These are phyloP conservation scores for Salix viminalis DNA, from an alignment of 345 rosid genomes.

Conservation along the genomic window DNA sequence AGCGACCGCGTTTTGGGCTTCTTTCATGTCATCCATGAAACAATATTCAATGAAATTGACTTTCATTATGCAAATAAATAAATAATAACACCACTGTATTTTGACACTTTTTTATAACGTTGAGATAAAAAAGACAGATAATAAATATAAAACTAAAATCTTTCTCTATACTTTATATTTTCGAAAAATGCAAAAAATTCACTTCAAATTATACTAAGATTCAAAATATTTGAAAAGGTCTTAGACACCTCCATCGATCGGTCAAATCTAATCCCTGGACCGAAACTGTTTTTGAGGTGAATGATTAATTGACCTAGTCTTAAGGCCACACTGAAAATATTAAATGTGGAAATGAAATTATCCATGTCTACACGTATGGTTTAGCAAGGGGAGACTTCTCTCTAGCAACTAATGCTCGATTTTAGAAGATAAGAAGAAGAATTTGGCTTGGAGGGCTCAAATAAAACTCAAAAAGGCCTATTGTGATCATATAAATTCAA, in stretches of 20 bases:
- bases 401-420: neutral
- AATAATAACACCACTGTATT: no score
- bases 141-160: no score
- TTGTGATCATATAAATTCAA: neutral
- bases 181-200: no score
- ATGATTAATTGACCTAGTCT: neutral
- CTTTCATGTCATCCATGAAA: neutral
- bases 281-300: neutral
- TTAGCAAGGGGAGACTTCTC: neutral
- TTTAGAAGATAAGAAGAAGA: neutral
- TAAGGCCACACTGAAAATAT: neutral
- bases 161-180: no score
- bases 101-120: no score
- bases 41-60: neutral
- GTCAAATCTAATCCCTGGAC: no score
- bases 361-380: neutral
- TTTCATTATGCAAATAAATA: neutral
- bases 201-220: no score
- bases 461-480: neutral
- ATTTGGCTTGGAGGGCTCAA: neutral
- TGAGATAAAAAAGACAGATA: no score
- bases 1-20: neutral
- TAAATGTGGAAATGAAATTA: neutral
- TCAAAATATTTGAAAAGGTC: no score
- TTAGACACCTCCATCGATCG: no score